These are phyloP conservation scores for Starmerella stigmatis DNA, from an alignment of 805 yeast species.

Conservation along the genomic window DNA sequence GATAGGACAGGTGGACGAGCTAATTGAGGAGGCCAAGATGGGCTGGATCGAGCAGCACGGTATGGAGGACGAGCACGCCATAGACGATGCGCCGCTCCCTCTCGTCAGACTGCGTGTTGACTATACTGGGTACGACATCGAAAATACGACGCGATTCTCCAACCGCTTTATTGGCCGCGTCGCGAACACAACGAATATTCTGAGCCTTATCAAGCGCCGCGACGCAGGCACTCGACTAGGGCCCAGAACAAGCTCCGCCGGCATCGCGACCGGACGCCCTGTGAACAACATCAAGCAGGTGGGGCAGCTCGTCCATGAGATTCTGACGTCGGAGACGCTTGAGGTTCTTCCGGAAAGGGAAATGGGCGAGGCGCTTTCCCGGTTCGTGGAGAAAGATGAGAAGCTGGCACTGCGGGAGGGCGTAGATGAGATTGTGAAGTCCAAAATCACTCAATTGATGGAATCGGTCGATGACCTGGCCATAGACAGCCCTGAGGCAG, in stretches of 20 bases:
- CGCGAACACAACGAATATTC: slow-evolving; percentile 82
- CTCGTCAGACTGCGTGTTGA: slow-evolving; percentile 74
- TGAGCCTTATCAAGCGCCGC: slow-evolving; percentile 47
- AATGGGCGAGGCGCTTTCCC: slow-evolving; percentile 58
- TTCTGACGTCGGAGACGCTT: slow-evolving; percentile 52
- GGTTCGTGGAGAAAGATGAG: slow-evolving; percentile 74
- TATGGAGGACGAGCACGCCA: slow-evolving; percentile 10
- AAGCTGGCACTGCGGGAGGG: slow-evolving; percentile 49
- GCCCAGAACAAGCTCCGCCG: slow-evolving; percentile 8
- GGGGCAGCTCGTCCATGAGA: slow-evolving; percentile 46
- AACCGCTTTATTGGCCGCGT: slow-evolving; percentile 82
- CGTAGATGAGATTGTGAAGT: slow-evolving; percentile 29
- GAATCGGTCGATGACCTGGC: neutral
- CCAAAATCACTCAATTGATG: slow-evolving; percentile 21
- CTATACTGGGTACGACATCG: slow-evolving; percentile 81
- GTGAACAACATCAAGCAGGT: slow-evolving; percentile 6
- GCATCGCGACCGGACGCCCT: neutral
- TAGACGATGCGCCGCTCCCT: slow-evolving; percentile 58
- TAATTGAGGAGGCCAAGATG: slow-evolving; percentile 50
- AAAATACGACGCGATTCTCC: slow-evolving; percentile 79
- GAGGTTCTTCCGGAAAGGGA: slow-evolving; percentile 66
- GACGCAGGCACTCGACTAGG: slow-evolving; percentile 19
- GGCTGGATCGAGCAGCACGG: slow-evolving; percentile 37
- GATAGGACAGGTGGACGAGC: slow-evolving; percentile 50
- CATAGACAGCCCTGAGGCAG: neutral